Evolutionary conservation across 768 basidiomycete species (phyloP), one percentile per base, ranked within the genome.

Genomic region (Leucogyrophana mollusca): DNA sequence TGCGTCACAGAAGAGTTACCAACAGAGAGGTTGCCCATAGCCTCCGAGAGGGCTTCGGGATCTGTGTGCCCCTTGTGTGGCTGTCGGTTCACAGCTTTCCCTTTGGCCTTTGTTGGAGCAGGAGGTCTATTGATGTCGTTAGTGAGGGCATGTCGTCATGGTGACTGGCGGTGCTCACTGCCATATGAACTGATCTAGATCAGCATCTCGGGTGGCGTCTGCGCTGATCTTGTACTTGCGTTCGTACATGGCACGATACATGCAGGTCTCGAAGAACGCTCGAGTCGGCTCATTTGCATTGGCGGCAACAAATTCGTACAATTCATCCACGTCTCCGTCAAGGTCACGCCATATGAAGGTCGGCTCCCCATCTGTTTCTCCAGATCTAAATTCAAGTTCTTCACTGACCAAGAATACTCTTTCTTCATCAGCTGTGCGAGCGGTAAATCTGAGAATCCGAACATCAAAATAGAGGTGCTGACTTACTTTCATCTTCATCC

Each of bases 201-300:
- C 83, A 1, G 73, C 66, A 56, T 91, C 87, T 23, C 63, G 65
- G 14, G 85, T 77, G 49, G 73, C 78, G 45, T 90, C 85, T 9
- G 90, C 88, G 55, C 79, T 81, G 41, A 56, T 72, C 56, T 76
- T 84, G 72, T 87, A 86, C 71, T 94, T 94, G 68, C 94, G 82
- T 62, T 99, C 96, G 65, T 87, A 98, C 84, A 98, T 93, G 48
- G 95, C 95, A 22, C 90, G 83, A 56, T 95, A 90, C 77, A 97
- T 88, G 68, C 93, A 90, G 20, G 85, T 85, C 69, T 97, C 94
- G 61, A 98, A 96, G 63, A 93, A 88, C 13, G 80, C 85, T 38
- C 84, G 80, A 0, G 91, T 94, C 1, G 90, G 87, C 42, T 64
- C 75, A 41, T 82, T 83, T 37, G 91, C 92, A 4, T 84, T 84